These are phyloP conservation scores for Prunus padus DNA, from an alignment of 306 rosid species.

Conservation along the genomic window DNA sequence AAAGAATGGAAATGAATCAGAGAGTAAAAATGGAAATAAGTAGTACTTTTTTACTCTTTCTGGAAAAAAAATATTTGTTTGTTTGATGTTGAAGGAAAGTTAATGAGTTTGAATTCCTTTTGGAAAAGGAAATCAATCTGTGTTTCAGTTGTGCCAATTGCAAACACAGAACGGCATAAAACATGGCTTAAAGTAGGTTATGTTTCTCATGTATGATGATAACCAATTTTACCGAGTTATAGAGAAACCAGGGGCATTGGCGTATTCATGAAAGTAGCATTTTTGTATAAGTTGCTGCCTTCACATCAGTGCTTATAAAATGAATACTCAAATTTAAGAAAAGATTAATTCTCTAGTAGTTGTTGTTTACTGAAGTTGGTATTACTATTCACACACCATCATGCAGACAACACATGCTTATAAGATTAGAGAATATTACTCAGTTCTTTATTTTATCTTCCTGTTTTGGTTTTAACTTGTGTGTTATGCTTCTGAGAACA, in stretches of 20 bases:
- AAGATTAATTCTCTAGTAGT: neutral
- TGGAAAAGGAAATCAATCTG: conserved; percentile 9
- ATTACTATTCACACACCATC: neutral
- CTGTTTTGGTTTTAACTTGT: conserved; percentile 15
- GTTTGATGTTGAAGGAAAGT: neutral
- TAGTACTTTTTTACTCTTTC: neutral
- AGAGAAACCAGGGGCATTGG: neutral
- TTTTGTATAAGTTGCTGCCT: neutral
- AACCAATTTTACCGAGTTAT: neutral
- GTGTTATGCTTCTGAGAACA: conserved; percentile 33
- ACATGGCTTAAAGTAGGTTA: neutral
- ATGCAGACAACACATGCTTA: neutral
- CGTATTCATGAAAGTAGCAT: neutral
- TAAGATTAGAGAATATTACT: neutral
- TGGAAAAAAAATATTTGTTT: neutral
- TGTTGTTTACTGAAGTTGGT: neutral
- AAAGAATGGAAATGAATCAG: neutral
- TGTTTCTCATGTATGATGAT: neutral
- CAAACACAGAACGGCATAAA: neutral
- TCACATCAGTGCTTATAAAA: neutral
- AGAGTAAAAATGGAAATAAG: neutral
- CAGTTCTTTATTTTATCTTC: conserved; percentile 1
- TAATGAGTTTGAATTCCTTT: neutral
- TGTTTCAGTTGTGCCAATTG: conserved; percentile 1
- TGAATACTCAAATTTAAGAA: neutral